Base-by-base conservation (phyloP, 495 filamentous ascomycete genomes). In the Rostrohypoxylon terebratum region DNA sequence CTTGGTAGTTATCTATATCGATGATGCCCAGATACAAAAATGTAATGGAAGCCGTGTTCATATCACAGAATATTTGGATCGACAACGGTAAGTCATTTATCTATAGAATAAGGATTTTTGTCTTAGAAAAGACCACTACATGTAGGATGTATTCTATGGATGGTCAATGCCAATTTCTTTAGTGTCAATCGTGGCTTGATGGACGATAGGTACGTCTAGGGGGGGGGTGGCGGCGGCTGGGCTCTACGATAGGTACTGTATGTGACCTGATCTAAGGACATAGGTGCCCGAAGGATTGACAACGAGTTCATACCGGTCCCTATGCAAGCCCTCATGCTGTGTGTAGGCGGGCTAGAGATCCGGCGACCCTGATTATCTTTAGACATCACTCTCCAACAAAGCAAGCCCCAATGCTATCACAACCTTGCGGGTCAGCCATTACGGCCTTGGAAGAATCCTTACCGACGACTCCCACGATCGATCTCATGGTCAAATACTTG, bases 321-420 rank as follows among this genome's bases (percentile, higher is more conserved):
- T 53, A 51, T 70, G 54, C 54, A 70, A 59, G 68, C 53, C 45
- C 50, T 59, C 44, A 1, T 59, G 53, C 16, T 44, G 59, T 59
- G 42, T 48, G 34, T 58, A 18, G 34, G 33, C 42, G 20, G 40
- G 34, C 33, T 21, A 33, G 31, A 53, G 10, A 44, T 18, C 50
- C 47, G 55, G 38, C 13, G 65, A 25, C 51, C 51, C 67, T 58
- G 42, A 50, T 14, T 21, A 13, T 34, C 33, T 63, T 1, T 18
- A 42, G 20, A 48, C 13, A 33, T 13, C n/a, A 21, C 23, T 58
- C 40, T 66, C 40, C 16, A 50, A 11, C 51, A 28, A 66, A 66
- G 51, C 63, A 48, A 18, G 31, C 42, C 25, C n/a, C 42, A 14
- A 3, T 11, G 3, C 13, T 7, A 20, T 36, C 31, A 33, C 11